These are phyloP conservation scores for Spongospora subterranea DNA, from an alignment of 208 protist species.

Conservation along the genomic window DNA sequence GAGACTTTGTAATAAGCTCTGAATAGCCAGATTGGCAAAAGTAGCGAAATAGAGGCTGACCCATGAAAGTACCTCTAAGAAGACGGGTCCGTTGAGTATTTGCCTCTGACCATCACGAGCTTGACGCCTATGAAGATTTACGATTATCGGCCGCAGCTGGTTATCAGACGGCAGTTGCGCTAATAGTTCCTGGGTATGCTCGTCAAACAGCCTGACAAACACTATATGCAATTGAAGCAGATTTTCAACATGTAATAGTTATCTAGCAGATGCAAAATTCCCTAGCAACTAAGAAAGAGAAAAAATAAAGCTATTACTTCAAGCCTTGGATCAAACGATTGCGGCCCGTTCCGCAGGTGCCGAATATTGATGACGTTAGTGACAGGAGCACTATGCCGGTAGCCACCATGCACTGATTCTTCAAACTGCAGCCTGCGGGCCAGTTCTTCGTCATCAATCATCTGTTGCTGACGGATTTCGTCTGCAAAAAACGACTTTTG, in stretches of 20 bases:
- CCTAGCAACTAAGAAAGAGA: no score
- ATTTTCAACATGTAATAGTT: no score
- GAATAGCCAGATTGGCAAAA: neutral
- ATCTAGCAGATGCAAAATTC: no score
- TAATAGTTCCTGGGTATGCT: constrained; percentile 4
- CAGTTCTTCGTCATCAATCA: constrained; percentile 19
- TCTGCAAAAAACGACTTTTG: no score
- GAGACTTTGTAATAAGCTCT: neutral
- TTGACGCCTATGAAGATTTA: neutral
- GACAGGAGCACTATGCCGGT: neutral
- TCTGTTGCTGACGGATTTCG: neutral
- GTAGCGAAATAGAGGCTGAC: neutral
- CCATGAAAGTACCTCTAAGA: constrained; percentile 5
- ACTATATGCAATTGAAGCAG: no score
- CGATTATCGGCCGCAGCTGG: neutral
- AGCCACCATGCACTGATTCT: neutral
- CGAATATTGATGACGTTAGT: neutral
- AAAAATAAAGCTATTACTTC: neutral
- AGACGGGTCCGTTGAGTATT: neutral
- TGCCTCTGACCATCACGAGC: neutral
- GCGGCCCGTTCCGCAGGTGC: neutral
- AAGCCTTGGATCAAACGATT: constrained; percentile 1
- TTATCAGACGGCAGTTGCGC: constrained; percentile 30
- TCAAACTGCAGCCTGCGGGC: neutral
- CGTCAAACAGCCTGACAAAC: no score